Conservation (phyloP, 441 rosid genomes). For the Populus hybrid region DNA sequence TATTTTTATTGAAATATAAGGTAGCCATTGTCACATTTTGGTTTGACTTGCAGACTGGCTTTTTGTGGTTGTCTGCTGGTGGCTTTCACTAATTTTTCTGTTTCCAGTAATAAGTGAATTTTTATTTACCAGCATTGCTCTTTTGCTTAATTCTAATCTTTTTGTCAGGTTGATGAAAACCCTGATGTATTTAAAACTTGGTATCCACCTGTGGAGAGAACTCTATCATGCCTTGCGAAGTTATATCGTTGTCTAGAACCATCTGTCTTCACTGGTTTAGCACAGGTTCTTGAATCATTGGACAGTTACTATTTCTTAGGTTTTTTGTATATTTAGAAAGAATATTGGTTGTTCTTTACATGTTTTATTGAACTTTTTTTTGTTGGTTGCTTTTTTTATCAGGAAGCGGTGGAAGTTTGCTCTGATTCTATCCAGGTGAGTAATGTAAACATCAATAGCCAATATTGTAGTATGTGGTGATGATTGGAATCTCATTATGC, state of each 20-base stretch:
- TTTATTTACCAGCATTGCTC: background rate
- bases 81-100: background rate
- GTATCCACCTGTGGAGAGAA: conserved; percentile 96
- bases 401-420: conserved; percentile 99
- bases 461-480: background rate
- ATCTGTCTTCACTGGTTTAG: conserved; percentile 90
- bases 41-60: background rate
- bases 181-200: conserved; percentile 70
- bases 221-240: conserved; percentile 87
- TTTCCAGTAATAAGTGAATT: background rate
- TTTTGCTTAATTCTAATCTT: background rate
- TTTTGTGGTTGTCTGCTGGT: conserved; percentile 17
- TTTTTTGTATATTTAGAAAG: conserved; percentile 7
- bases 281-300: conserved; percentile 60
- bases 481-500: background rate
- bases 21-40: background rate
- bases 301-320: conserved; percentile 9
- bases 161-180: conserved; percentile 58
- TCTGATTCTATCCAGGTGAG: conserved; percentile 83
- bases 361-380: conserved; percentile 9
- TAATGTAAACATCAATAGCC: conserved; percentile 22
- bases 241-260: conserved; percentile 85
- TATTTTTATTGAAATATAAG: background rate
- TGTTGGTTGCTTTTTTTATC: conserved; percentile 29
- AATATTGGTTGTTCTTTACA: conserved; percentile 9